Base-by-base conservation (phyloP, 106 monocot species). In the Platanthera zijinensis region DNA sequence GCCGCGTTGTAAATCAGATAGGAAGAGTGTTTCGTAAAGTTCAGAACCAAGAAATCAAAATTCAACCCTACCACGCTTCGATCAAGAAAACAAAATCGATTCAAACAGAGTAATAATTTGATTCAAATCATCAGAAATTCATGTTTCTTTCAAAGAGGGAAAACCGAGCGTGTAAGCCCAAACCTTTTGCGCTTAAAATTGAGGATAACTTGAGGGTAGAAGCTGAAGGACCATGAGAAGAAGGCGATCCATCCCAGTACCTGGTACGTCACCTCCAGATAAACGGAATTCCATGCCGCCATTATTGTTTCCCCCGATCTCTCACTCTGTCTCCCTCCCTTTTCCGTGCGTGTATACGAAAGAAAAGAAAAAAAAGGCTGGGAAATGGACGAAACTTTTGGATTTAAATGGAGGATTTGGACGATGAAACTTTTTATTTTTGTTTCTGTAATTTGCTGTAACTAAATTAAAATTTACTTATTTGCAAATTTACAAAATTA, bases 21-120 rank as follows among this genome's bases (percentile, higher is more conserved):
- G 32, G 88, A 91, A 6, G 91, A 86, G 78, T 91, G 91, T 76
- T 91, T 91, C 50, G 84, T 88, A 72, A 91, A 74, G 73, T 91
- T 91, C 47, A 91, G 74, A 56, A 91, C 86, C 84, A 91, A 68
- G 79, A 91, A 91, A 84, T 91, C 91, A 39, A 91, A 91, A 74
- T 93, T 97, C 86, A 97, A 75, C 74, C 96, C 96, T 67, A 97
- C 96, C 25, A 97, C 96, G 78, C 96, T 97, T 78, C 78, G 79
- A 84, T 51, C 54, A 83, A 39, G 6, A 14, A 50, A 81, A 12
- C 75, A 77, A 67, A 22, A 57, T 19, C 57, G 78, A 71, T 72
- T 8, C 48, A 13, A 21, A 75, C 39, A 48, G 1, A 62, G 6
- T 49, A 18, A 59, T 39, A 48, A 71, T 21, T 13, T 21, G 12